These are phyloP conservation scores for Sarocladium brachiariae DNA, from an alignment of 2,329 filamentous ascomycete genomes.

Conservation along the genomic window DNA sequence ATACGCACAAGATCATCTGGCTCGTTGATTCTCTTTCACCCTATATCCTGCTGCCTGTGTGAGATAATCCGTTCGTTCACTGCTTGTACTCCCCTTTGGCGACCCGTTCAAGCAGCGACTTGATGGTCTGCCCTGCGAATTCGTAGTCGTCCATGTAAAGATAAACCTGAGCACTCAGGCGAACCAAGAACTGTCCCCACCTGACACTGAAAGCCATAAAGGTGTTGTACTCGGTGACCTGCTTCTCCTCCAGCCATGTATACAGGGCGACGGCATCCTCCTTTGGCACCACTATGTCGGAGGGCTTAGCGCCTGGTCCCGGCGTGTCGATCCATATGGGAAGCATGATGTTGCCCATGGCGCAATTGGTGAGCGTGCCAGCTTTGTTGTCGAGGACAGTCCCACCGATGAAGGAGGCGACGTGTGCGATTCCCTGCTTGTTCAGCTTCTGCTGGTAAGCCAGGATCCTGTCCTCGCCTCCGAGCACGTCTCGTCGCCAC, in stretches of 20 bases:
- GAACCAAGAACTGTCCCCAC: conserved; percentile 56
- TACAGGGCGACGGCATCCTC: conserved; percentile 32
- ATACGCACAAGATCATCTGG: too few species aligned
- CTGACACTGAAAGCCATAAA: conserved; percentile 62
- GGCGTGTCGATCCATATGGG: conserved; percentile 45
- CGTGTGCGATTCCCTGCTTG: conserved; percentile 51
- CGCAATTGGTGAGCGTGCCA: conserved; percentile 57
- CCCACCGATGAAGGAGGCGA: conserved; percentile 61
- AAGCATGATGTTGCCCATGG: conserved; percentile 66
- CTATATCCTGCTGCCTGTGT: too few species aligned
- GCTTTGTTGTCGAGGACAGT: conserved; percentile 61
- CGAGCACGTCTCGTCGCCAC: conserved; percentile 62
- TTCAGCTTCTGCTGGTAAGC: conserved; percentile 58
- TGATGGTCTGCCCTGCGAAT: conserved; percentile 55
- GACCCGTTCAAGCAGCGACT: conserved; percentile 37
- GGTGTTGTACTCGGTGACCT: conserved; percentile 59
- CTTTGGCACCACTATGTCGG: conserved; percentile 22
- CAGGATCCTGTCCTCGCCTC: conserved; percentile 66
- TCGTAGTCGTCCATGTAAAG: conserved; percentile 74
- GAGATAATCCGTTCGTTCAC: too few species aligned
- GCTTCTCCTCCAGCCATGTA: conserved; percentile 49
- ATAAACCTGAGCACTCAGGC: conserved; percentile 78
- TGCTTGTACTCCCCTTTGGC: conserved; percentile 26
- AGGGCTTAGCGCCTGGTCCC: conserved; percentile 15
- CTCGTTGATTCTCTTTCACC: too few species aligned